phyloP scores from a whole-genome alignment of 148 eudicot species.

The Arbutus unedo region DNA sequence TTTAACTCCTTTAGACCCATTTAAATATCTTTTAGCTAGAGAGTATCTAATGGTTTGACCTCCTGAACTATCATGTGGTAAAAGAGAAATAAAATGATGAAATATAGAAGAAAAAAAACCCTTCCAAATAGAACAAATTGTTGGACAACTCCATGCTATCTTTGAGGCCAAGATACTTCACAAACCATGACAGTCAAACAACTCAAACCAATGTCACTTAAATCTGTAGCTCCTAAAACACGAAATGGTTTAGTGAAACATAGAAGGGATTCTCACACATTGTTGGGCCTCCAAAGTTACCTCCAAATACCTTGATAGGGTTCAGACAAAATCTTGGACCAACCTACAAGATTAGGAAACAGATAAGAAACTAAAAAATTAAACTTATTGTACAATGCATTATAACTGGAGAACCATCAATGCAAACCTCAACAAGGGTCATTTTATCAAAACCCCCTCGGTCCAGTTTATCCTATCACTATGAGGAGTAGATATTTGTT shows the following conservation, averaged over 20 bases:
- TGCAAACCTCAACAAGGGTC: conserved; percentile 85
- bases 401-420: background rate
- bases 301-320: conserved; percentile 93
- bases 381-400: background rate
- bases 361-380: background rate
- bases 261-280: conserved; percentile 88
- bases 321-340: too few species aligned
- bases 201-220: background rate
- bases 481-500: conserved; percentile 81
- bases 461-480: conserved; percentile 74
- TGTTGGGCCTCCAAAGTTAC: conserved; percentile 98
- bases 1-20: conserved; percentile 8
- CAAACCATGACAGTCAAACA: background rate
- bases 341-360: conserved; percentile 43
- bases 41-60: background rate
- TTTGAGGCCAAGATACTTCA: background rate
- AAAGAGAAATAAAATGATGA: too few species aligned
- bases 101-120: background rate
- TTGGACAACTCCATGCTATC: background rate
- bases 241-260: conserved; percentile 56
- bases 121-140: background rate
- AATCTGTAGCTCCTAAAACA: background rate
- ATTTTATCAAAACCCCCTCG: conserved; percentile 81
- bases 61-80: background rate
- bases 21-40: background rate